Percentiles rank a stretch among this genome's conserved stretches.
These are phyloP conservation scores for Diaporthe batatas DNA, from an alignment of 2,329 filamentous ascomycete genomes.

Conservation along the genomic window DNA sequence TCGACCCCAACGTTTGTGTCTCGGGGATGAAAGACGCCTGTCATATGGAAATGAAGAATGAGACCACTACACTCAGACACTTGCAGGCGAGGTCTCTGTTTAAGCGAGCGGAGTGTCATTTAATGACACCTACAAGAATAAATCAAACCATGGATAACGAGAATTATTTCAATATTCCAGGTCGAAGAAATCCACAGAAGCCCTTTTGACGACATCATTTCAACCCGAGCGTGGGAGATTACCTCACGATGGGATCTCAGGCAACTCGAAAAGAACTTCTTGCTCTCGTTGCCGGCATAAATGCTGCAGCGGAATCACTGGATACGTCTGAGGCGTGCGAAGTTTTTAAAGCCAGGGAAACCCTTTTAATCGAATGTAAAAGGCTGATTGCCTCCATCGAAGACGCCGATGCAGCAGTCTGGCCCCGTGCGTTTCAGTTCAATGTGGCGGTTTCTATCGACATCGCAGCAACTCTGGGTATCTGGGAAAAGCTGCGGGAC, in stretches of 20 bases:
- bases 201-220: too few species aligned
- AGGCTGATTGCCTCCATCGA: neutral
- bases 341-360: neutral
- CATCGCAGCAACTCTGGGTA: slow-evolving; percentile 14
- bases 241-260: neutral
- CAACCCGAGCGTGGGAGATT: too few species aligned
- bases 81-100: neutral
- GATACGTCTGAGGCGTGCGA: neutral
- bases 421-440: slow-evolving; percentile 34
- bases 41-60: too few species aligned
- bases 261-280: neutral
- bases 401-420: slow-evolving; percentile 24
- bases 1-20: neutral
- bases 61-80: neutral
- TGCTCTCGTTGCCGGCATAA: neutral
- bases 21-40: neutral
- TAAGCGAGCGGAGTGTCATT: neutral
- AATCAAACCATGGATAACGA: neutral
- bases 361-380: neutral
- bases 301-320: neutral
- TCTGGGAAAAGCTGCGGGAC: slow-evolving; percentile 6
- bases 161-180: accelerated
- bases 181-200: neutral
- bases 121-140: neutral
- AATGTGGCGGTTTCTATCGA: slow-evolving; percentile 19